Percentiles rank a stretch among this genome's conserved stretches.
These are phyloP conservation scores for Rhinocladiella mackenziei DNA, from an alignment of 2,329 filamentous ascomycete genomes.

Conservation along the genomic window DNA sequence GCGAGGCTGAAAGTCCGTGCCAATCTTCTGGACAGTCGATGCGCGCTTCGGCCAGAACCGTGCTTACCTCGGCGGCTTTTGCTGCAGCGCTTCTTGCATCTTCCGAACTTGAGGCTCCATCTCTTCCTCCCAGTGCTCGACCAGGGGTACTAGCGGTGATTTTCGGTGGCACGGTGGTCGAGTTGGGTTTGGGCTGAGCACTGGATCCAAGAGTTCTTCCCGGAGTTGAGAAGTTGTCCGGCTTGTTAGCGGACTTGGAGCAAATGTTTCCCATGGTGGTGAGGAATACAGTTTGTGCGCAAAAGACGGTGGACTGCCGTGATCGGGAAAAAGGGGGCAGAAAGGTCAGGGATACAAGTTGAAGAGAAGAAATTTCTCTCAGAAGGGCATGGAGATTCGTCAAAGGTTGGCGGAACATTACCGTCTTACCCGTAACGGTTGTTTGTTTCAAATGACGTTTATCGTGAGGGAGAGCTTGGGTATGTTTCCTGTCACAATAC, in stretches of 20 bases:
- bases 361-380: no score
- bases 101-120: constrained; percentile 33
- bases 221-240: constrained; percentile 65
- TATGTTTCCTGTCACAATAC: no score
- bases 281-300: background rate
- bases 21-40: no score
- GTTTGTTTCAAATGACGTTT: no score
- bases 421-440: no score
- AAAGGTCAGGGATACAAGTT: background rate
- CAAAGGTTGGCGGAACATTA: no score
- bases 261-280: constrained; percentile 77
- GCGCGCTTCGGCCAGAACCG: no score
- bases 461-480: no score
- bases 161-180: constrained; percentile 46
- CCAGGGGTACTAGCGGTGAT: constrained; percentile 45
- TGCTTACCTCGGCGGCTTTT: constrained; percentile 73
- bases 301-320: background rate
- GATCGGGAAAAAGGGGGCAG: no score
- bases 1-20: no score
- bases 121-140: constrained; percentile 60
- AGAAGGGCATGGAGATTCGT: no score
- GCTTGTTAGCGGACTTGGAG: constrained; percentile 61
- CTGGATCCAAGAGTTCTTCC: constrained; percentile 66
- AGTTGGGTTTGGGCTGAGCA: constrained; percentile 43
- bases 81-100: constrained; percentile 72